A percentile compares a stretch with the other conserved stretches of the same genome.
Evolutionary conservation across 371 early-diverging fungal genomes (phyloP).

Genomic region (Nosema muscidifuracis): DNA sequence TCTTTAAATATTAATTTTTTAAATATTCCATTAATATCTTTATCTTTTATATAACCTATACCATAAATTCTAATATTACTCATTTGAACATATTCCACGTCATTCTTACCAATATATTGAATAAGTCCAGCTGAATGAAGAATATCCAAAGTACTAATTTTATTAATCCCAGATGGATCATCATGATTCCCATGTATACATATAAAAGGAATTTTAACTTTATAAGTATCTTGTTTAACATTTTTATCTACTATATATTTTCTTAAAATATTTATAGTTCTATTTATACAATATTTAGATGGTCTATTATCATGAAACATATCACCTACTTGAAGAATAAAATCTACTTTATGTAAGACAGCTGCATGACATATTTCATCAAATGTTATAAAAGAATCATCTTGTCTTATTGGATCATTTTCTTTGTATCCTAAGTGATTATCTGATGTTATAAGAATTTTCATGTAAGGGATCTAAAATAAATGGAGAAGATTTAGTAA

Average conservation of each 20-base stretch:
- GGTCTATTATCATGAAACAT: conserved; percentile 94
- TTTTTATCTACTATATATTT: conserved; percentile 72
- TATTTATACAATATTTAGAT: conserved; percentile 71
- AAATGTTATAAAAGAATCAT: conserved; percentile 83
- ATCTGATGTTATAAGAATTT: conserved; percentile 67
- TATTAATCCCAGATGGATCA: conserved; percentile 77
- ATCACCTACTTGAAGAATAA: conserved; percentile 92
- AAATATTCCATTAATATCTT: conserved; percentile 77
- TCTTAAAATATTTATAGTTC: conserved; percentile 71
- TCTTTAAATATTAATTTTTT: conserved; percentile 69
- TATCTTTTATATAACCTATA: conserved; percentile 85
- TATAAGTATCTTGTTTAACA: background rate
- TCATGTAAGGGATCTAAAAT: too few relatives aligned
- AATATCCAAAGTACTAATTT: conserved; percentile 74
- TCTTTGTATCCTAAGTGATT: conserved; percentile 93
- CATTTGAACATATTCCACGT: conserved; percentile 73
- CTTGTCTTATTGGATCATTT: conserved; percentile 76
- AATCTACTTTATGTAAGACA: conserved; percentile 68
- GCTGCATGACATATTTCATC: conserved; percentile 82
- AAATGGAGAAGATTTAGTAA: background rate
- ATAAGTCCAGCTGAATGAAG: conserved; percentile 73
- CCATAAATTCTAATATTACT: conserved; percentile 77
- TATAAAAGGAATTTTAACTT: conserved; percentile 73
- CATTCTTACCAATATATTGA: conserved; percentile 82
- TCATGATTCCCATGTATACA: conserved; percentile 98